Conservation (phyloP, 1,284 basidiomycete genomes). For the Malassezia sympodialis region DNA sequence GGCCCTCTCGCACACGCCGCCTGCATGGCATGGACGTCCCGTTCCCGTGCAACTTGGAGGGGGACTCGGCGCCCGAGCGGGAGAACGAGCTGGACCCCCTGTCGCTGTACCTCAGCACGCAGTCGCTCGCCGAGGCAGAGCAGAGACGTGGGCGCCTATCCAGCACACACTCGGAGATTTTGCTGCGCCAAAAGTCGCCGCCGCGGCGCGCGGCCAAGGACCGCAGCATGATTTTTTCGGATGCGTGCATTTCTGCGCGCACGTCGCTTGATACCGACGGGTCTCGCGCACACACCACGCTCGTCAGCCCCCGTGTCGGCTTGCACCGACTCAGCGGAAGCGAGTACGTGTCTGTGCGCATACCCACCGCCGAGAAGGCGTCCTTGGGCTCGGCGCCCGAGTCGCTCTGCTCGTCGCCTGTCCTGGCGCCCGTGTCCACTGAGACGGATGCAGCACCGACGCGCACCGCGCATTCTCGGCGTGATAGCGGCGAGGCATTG, state of each 20-base stretch:
- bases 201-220: conserved; percentile 35
- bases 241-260: conserved; percentile 33
- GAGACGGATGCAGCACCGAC: background rate
- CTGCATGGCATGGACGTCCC: conserved; percentile 23
- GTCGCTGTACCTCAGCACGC: background rate
- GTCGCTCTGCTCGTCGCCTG: background rate
- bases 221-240: conserved; percentile 42
- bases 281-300: background rate
- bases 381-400: background rate
- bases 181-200: conserved; percentile 33
- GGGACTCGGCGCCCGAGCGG: background rate
- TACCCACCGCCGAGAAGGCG: background rate
- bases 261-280: conserved; percentile 20
- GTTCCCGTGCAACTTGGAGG: conserved; percentile 31
- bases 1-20: conserved; percentile 17
- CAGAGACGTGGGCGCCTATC: background rate
- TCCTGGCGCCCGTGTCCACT: background rate
- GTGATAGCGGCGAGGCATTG: background rate
- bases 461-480: background rate
- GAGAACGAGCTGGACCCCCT: background rate
- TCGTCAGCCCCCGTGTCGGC: conserved; percentile 4
- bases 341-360: conserved; percentile 12
- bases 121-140: background rate
- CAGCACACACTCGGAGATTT: conserved; percentile 20
- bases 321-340: conserved; percentile 8